A percentile compares a stretch with the other conserved stretches of the same genome.
These are phyloP conservation scores for Mentha longifolia DNA, from an alignment of 257 asterid genomes.

Conservation along the genomic window DNA sequence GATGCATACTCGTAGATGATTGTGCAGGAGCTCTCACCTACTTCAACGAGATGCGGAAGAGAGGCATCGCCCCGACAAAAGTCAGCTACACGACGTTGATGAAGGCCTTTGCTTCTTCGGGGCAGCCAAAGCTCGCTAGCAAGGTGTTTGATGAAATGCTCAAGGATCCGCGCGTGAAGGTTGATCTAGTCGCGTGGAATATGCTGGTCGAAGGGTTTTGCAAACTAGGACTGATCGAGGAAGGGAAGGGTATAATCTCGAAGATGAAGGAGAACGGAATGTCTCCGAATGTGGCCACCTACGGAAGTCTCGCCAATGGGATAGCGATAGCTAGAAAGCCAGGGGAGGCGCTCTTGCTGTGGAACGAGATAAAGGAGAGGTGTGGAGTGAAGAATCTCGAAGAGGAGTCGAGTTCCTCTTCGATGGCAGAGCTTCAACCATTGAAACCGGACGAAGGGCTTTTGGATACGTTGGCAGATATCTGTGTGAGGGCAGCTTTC, in stretches of 20 bases:
- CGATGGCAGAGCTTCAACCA: constrained; percentile 40
- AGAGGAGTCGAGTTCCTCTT: constrained; percentile 35
- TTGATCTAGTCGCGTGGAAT: constrained; percentile 93
- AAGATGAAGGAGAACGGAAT: constrained; percentile 75
- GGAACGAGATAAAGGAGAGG: constrained; percentile 91
- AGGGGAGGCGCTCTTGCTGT: constrained; percentile 90
- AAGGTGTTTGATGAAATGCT: constrained; percentile 93
- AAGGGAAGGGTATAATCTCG: constrained; percentile 66
- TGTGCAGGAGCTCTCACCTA: constrained; percentile 81
- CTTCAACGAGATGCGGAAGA: constrained; percentile 92
- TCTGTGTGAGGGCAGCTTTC: constrained; percentile 95
- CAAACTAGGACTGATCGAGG: constrained; percentile 72
- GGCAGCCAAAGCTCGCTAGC: constrained; percentile 80
- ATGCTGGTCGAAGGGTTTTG: constrained; percentile 91
- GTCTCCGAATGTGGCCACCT: constrained; percentile 77
- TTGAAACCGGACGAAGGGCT: constrained; percentile 87
- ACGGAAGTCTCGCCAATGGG: constrained; percentile 91
- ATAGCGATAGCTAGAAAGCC: constrained; percentile 89
- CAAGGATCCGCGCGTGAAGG: constrained; percentile 84
- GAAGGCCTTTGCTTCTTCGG: constrained; percentile 91
- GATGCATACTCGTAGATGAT: constrained; percentile 82
- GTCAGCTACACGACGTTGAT: constrained; percentile 93
- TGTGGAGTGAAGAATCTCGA: constrained; percentile 50
- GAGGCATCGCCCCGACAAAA: constrained; percentile 91
- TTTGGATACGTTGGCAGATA: constrained; percentile 83